Evolutionary conservation across 2,329 filamentous ascomycete genomes (phyloP), one percentile per base, ranked within the genome.

Genomic region (Fusarium stilboides): DNA sequence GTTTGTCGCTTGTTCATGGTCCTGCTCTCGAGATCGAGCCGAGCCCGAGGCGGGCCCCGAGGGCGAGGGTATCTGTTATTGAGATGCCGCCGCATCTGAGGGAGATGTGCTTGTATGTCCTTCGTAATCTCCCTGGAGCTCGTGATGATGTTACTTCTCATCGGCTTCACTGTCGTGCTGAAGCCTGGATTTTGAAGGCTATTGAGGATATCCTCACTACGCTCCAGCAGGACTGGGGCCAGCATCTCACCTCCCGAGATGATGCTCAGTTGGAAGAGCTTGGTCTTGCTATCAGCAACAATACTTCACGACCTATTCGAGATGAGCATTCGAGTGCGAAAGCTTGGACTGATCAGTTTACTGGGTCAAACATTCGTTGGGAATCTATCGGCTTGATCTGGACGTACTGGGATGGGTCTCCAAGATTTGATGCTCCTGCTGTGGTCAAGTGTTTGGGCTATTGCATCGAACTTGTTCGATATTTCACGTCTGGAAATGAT

Each of bases 321-420:
- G 81, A 84, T 15, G 72, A 80, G 0, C 76, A 80, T 10, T 61
- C 74, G 0, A 75, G 78, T n/a, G 66, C 78, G 0, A 65, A 78
- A 5, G 70, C 70, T n/a, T 85, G 82, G 81, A 68, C 80, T 1
- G 72, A 69, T 3, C 80, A 83, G 36, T 81, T 84, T 47, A 75
- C 74, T 0, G 81, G 81, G 0, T 62, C 64, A 0, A 79, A 78
- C 17, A 70, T 82, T 20, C 77, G 83, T 1, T 85, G 83, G 83
- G 83, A 85, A 53, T 78, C 80, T 0, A 55, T 85, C 2, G 82
- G 82, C 0, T 53, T 83, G 13, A 67, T 83, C 2, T 84, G 71
- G 74, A 62, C 73, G 0, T 68, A 73, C 15, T 73, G 71, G 63
- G 61, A 71, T 46, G 46, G 57, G 1, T 50, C 37, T 8, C 53